Evolutionary conservation across 306 rosid species (phyloP), one percentile per base, ranked within the genome.

Genomic region (Quercus alba): DNA sequence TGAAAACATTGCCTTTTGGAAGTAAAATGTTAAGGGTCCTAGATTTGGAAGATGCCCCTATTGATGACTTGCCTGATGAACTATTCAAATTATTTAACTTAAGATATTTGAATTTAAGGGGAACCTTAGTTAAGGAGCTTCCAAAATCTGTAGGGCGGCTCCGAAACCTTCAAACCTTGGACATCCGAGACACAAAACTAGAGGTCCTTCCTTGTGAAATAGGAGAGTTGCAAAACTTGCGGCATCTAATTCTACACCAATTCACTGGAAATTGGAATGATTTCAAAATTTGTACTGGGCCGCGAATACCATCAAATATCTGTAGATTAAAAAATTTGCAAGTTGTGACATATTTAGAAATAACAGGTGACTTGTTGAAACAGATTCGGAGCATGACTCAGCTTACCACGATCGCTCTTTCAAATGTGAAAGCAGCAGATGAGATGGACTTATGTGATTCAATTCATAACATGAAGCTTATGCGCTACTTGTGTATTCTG

Each of bases 311-410:
- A 38, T 3, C 41, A 7, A 62, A n/a, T 9, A 77, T 72, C 0
- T 0, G 18, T 19, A 0, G 0, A 0, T 10, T 46, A 46, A 46
- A 0, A 0, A 46, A 10, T 46, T 46, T 46, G 52, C 52, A 46
- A 10, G 0, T 0, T 10, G 0, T 46, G 0, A 0, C 1, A 6
- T 0, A 0, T 26, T 1, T 78, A n/a, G 46, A 70, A 46, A 26
- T 31, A 78, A 28, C 41, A 0, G 63, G 13, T 3, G 25, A 74
- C 54, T 26, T 74, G 2, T 20, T 68, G 14, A 56, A 15, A 57
- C 59, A 67, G 1, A 1, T 80, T 1, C 21, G 56, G 4, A 30
- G 3, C 41, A 55, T 75, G 79, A 75, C 71, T 8, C 58, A 75
- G 5, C 62, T 75, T 3, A 56, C 31, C 2, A 41, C 1, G 8